Conservation (phyloP, 768 basidiomycete species). For the Paxillus rubicundulus region DNA sequence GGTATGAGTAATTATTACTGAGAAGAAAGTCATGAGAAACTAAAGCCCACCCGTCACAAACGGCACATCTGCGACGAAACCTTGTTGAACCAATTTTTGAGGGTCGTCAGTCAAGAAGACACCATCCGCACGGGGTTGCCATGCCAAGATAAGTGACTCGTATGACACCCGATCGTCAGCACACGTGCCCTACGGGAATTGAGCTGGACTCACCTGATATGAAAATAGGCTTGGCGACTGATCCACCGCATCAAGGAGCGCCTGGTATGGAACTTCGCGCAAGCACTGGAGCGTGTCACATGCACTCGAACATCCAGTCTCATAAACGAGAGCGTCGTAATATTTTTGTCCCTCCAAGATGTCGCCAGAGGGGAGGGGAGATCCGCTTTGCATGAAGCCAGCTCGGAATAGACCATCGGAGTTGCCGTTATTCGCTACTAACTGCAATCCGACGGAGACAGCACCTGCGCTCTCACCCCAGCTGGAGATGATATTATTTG, state of each 20-base stretch:
- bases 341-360: conserved; percentile 21
- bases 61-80: too few species aligned
- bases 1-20: too few species aligned
- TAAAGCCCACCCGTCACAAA: too few species aligned
- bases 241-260: conserved; percentile 33
- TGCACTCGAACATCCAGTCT: conserved; percentile 29
- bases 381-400: conserved; percentile 42
- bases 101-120: too few species aligned
- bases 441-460: conserved; percentile 30
- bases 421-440: conserved; percentile 25
- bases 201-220: conserved; percentile 25
- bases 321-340: conserved; percentile 30
- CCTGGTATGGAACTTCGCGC: conserved; percentile 27
- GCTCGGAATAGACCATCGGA: conserved; percentile 24
- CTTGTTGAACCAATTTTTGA: too few species aligned
- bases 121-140: too few species aligned
- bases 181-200: too few species aligned
- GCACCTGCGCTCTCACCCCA: conserved; percentile 41
- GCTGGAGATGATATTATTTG: neutral
- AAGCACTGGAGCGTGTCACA: conserved; percentile 34
- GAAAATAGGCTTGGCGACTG: conserved; percentile 29
- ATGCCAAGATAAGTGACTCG: too few species aligned
- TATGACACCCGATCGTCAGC: too few species aligned
- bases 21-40: too few species aligned
- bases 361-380: conserved; percentile 24